Base-by-base conservation (phyloP, 768 basidiomycete genomes). In the Cystobasidium onofrii region DNA sequence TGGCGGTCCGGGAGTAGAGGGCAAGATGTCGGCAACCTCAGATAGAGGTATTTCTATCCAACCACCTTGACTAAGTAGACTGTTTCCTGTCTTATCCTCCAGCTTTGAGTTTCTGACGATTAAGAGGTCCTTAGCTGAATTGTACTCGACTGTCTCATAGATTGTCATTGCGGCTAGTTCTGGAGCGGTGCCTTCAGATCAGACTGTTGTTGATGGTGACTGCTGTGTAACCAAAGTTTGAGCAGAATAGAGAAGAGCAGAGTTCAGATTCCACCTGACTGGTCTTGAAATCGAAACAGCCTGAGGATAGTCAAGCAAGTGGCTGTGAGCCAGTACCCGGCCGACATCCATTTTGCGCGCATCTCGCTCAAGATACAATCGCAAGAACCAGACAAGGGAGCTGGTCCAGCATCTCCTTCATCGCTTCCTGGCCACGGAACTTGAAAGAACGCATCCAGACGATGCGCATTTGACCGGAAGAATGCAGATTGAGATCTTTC, bases 61-160 rank as follows among this genome's bases (percentile, higher is more conserved):
- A 20, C 63, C 63, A 27, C 3, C 9, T 27, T 64, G 10, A 15
- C 9, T 39, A 27, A 64, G 63, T n/a, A 64, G 25, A 17, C 3
- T 41, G 63, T 27, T 7, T 34, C 41, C 63, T 2, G 12, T 23
- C 17, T 12, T 7, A 7, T 15, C 25, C 2, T 39, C 20, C n/a
- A 39, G 27, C 17, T n/a, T 64, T 64, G 63, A 10, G 33, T 64
- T 64, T n/a, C 63, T 27, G 31, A 64, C 36, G 25, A 64, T 64
- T 2, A 64, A 34, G 12, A 64, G 63, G 33, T 46, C 13, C 63
- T 20, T 64, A 25, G 25, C 6, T 27, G 34, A 4, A 23, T 64
- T 25, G 33, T 6, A 64, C 27, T 64, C 63, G 33, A 64, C 34
- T 10, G 63, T 64, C 33, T 64, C 63, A 34, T 25, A 41, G 29